These are phyloP conservation scores for Lupinus albus DNA, from an alignment of 306 rosid genomes.

Conservation along the genomic window DNA sequence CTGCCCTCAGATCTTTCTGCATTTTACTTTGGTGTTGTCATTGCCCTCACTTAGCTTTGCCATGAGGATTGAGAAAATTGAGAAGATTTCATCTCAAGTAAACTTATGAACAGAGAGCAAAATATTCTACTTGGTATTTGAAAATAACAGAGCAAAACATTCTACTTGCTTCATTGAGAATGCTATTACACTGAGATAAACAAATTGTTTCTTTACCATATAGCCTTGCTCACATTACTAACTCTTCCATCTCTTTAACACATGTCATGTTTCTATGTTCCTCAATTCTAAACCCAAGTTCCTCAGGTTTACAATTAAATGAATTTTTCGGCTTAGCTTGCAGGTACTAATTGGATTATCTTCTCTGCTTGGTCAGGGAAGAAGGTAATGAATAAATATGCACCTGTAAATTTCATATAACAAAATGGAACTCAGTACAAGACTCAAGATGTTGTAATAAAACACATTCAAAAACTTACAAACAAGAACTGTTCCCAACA, in stretches of 20 bases:
- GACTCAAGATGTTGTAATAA: slow-evolving; percentile 15
- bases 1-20: no score
- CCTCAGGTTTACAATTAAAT: slow-evolving; percentile 15
- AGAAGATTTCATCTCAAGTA: no score
- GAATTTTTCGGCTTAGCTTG: slow-evolving; percentile 45
- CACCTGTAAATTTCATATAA: slow-evolving; percentile 62
- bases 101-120: no score
- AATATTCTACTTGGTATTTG: background rate
- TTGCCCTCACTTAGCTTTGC: no score
- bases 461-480: slow-evolving; percentile 56
- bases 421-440: slow-evolving; percentile 17
- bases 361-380: slow-evolving; percentile 99
- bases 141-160: background rate
- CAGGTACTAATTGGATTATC: slow-evolving; percentile 61
- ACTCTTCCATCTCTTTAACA: slow-evolving; percentile 34
- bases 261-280: slow-evolving; percentile 23
- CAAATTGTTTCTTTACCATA: slow-evolving; percentile 8
- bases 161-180: slow-evolving; percentile 18
- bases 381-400: slow-evolving; percentile 79
- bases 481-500: slow-evolving; percentile 83
- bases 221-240: slow-evolving; percentile 23
- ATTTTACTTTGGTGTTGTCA: no score
- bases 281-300: slow-evolving; percentile 34
- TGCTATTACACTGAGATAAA: slow-evolving; percentile 2
- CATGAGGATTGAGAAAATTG: no score